Base-by-base conservation (phyloP, 495 filamentous ascomycete genomes). In the Penicillium lagena region DNA sequence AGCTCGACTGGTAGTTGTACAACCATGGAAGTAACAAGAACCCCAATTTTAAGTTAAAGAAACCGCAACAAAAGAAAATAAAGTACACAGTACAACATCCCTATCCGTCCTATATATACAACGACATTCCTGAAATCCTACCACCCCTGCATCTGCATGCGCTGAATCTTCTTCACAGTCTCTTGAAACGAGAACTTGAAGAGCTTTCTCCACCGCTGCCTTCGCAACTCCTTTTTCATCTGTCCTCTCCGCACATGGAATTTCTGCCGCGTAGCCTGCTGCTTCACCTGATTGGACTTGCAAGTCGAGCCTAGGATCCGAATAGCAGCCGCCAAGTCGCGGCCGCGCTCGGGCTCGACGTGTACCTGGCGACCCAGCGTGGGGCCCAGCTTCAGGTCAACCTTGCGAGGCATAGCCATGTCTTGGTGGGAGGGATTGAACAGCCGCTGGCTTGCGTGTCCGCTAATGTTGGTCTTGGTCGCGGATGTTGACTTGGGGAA, bases 81-180 rank as follows among this genome's bases (percentile, higher is more conserved):
- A 8, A n/a, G 22, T 4, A n/a, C n/a, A 32, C 7, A 28, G 7
- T 27, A 36, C 38, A 33, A 6, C 9, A 34, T 12, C 32, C 32
- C 10, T 11, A 34, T 6, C 3, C 4, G 3, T 12, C 32, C 32
- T 34, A 11, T 47, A 22, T 22, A 6, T 22, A 22, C 4, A 22
- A 22, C 22, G 0, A 6, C 22, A 22, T 22, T 0, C 17, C 22
- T 22, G 2, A 22, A 22, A 22, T 6, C 22, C 22, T 59, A 73
- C 70, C 70, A 73, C 30, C 70, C 70, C 55, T 73, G 70, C 12
- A 58, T 55, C 49, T 68, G 63, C 68, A 73, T 73, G 17, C 56
- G 54, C 59, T 71, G 56, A 42, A 73, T 67, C 59, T 63, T 66
- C 35, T 47, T 42, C 37, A 71, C 67, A 40, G 70, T 73, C 37